These are phyloP conservation scores for Shiraia bambusicola DNA, from an alignment of 2,329 filamentous ascomycete genomes.

Conservation along the genomic window DNA sequence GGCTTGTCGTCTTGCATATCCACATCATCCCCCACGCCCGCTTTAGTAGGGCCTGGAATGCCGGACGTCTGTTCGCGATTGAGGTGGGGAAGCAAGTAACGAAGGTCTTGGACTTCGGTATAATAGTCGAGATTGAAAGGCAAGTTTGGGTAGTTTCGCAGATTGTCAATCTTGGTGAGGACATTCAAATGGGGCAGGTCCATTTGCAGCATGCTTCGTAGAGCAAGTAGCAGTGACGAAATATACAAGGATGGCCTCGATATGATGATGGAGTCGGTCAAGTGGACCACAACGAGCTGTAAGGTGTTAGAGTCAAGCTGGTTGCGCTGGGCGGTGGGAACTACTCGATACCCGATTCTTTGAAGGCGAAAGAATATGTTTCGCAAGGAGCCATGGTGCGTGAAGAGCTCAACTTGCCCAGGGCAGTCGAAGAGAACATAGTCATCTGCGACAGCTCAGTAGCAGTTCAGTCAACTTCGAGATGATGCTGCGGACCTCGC, in stretches of 20 bases:
- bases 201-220: conserved; percentile 97
- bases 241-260: conserved; percentile 94
- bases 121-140: conserved; percentile 97
- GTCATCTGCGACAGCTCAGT: conserved; percentile 60
- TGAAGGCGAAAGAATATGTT: conserved; percentile 90
- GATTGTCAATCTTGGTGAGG: conserved; percentile 95
- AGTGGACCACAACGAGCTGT: conserved; percentile 87
- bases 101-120: conserved; percentile 92
- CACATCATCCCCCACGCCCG: conserved; percentile 44
- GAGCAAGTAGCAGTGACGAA: conserved; percentile 85
- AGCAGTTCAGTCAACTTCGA: not conserved
- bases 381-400: conserved; percentile 86
- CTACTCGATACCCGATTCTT: conserved; percentile 87
- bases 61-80: conserved; percentile 65
- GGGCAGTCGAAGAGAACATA: conserved; percentile 96
- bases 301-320: conserved; percentile 24
- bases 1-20: conserved; percentile 44
- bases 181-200: conserved; percentile 96
- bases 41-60: conserved; percentile 34
- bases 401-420: conserved; percentile 95
- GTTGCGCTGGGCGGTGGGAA: conserved; percentile 42
- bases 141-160: conserved; percentile 78
- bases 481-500: conserved; percentile 51
- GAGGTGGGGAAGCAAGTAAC: conserved; percentile 77
- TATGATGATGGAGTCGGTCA: conserved; percentile 91